phyloP scores from a whole-genome alignment of 2,329 filamentous ascomycete genomes.

The Arthrobotrys entomopaga region DNA sequence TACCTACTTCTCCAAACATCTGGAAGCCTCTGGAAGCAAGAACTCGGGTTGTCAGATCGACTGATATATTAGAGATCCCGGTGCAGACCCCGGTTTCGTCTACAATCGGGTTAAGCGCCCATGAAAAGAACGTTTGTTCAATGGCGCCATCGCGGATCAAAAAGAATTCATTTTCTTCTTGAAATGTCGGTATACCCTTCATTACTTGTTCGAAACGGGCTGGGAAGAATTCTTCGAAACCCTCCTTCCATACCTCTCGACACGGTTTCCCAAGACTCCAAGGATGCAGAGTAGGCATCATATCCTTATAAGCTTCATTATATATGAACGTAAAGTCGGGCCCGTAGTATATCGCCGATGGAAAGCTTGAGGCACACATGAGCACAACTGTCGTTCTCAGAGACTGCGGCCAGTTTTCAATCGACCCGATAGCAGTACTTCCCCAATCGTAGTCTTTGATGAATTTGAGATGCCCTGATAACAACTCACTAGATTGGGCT shows the following conservation, averaged over 20 bases:
- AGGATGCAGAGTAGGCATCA: conserved; percentile 80
- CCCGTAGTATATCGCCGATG: conserved; percentile 81
- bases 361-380: conserved; percentile 79
- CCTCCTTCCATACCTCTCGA: conserved; percentile 78
- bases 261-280: conserved; percentile 75
- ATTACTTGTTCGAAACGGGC: conserved; percentile 72
- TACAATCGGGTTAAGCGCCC: conserved; percentile 55
- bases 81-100: conserved; percentile 42
- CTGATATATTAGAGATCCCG: conserved; percentile 55
- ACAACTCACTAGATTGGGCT: conserved; percentile 71
- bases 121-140: conserved; percentile 57
- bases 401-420: conserved; percentile 77
- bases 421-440: conserved; percentile 76
- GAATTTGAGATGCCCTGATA: conserved; percentile 78
- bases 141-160: conserved; percentile 70
- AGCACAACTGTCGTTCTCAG: conserved; percentile 78
- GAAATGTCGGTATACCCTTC: conserved; percentile 76
- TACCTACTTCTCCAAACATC: conserved; percentile 56
- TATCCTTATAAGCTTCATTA: conserved; percentile 75
- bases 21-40: conserved; percentile 56
- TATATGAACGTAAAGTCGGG: conserved; percentile 74
- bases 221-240: conserved; percentile 66
- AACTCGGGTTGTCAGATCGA: conserved; percentile 56
- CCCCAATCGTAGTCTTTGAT: conserved; percentile 78
- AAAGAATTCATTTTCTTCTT: conserved; percentile 82